Base-by-base conservation (phyloP, 2,329 filamentous ascomycete genomes). In the Penicillium sp. region DNA sequence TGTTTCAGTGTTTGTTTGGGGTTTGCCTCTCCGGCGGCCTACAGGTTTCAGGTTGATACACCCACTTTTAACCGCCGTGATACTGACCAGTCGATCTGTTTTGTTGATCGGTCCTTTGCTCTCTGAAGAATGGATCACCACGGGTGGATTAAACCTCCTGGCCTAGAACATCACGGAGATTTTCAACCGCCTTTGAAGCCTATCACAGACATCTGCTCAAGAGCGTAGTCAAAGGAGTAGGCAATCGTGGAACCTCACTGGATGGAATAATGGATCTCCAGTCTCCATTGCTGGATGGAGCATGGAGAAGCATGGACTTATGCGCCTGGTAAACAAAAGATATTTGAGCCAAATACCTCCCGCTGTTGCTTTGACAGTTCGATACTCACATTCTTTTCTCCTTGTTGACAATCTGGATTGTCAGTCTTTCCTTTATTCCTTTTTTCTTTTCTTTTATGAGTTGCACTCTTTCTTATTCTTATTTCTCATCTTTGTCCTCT, bases 381-480 rank as follows among this genome's bases (percentile, higher is more conserved):
- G 13, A 56, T 47, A 29, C 53, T 51, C 53, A 60, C 61, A 61
- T 61, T 61, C 58, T 36, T 58, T 61, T 58, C 61, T 49, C 58
- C 55, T 58, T 59, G 53, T 60, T 61, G 60, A 59, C 61, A 44
- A 55, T 60, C 56, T 49, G 55, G 13, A 63, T 63, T 57, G 60
- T 60, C 57, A 47, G 54, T 51, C 57, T 54, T 55, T 62, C 59
- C 35, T 61, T 57, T 46, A 46, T 35, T 34, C 19, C 3, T 18
- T 47, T 40, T 60, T 60, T 55, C 36, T 47, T 61, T 23, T 23
- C 23, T 23, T 55, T 47, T 34, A 46, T 52, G 40, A 46, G 49
- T 47, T 51, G 27, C 42, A 53, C 48, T 32, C 34, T 47, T 36
- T 45, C 36, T 32, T 44, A 53, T 40, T 47, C 48, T 53, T 23